These are phyloP conservation scores for Solidago caesia DNA, from an alignment of 129 eudicot species.

Conservation along the genomic window DNA sequence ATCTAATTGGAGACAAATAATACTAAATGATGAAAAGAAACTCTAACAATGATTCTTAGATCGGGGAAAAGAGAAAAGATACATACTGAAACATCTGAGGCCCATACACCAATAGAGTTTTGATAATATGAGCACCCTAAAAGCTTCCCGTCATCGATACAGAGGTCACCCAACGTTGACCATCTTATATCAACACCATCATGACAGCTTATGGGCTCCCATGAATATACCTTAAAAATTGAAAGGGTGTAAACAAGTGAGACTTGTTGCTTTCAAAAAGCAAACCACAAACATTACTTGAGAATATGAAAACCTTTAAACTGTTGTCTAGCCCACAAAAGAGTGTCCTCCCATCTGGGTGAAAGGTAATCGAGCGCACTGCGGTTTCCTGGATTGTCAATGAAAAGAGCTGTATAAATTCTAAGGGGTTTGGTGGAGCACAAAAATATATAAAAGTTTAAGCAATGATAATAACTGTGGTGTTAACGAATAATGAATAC, in stretches of 20 bases:
- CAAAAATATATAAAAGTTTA: slow-evolving; percentile 1
- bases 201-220: slow-evolving; percentile 95
- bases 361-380: slow-evolving; percentile 75
- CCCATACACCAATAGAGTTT: slow-evolving; percentile 84
- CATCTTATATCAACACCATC: slow-evolving; percentile 86
- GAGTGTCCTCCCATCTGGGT: slow-evolving; percentile 90
- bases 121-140: slow-evolving; percentile 84
- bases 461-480: not conserved
- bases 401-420: not conserved
- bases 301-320: slow-evolving; percentile 54
- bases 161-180: slow-evolving; percentile 81
- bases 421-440: not conserved
- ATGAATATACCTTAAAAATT: slow-evolving; percentile 76
- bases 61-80: slow-evolving; percentile 9
- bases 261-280: slow-evolving; percentile 4
- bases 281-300: not conserved
- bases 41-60: not conserved
- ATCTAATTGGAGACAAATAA: not conserved
- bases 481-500: not conserved
- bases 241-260: slow-evolving; percentile 16
- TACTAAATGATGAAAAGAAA: not conserved
- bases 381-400: slow-evolving; percentile 56
- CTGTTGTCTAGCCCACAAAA: slow-evolving; percentile 82
- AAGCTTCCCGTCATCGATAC: slow-evolving; percentile 73
- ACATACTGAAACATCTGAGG: slow-evolving; percentile 73